phyloP scores from a whole-genome alignment of 2,329 filamentous ascomycete genomes.

The Paecilomyces formosus region DNA sequence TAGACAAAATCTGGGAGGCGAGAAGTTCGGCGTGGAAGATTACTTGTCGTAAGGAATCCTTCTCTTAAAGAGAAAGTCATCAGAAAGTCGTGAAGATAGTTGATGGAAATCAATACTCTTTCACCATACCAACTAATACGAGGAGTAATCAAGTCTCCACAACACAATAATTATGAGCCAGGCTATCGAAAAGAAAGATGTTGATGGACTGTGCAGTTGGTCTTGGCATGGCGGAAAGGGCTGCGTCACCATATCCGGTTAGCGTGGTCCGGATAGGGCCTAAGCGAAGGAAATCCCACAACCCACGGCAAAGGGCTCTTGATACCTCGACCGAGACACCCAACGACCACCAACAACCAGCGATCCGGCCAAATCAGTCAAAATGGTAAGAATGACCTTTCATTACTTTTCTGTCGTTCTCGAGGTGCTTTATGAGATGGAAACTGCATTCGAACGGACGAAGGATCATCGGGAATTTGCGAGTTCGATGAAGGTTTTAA shows the following conservation, averaged over 20 bases:
- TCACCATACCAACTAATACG: neutral
- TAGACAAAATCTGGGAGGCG: too few species aligned
- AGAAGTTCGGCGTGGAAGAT: too few species aligned
- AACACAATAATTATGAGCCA: neutral
- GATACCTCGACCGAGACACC: conserved; percentile 31
- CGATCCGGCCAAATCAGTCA: conserved; percentile 41
- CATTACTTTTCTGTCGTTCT: conserved; percentile 8
- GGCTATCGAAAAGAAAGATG: neutral
- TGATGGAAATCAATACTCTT: neutral
- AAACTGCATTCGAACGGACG: neutral
- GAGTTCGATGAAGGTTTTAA: neutral
- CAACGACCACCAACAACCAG: conserved; percentile 33
- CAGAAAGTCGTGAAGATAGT: neutral
- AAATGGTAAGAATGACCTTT: conserved; percentile 34
- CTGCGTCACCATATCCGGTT: conserved; percentile 17
- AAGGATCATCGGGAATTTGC: neutral
- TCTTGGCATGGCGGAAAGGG: conserved; percentile 10
- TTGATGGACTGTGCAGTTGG: neutral
- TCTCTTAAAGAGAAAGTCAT: neutral
- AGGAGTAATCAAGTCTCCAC: neutral
- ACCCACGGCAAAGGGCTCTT: conserved; percentile 25
- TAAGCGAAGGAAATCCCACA: conserved; percentile 42
- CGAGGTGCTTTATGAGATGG: conserved; percentile 10
- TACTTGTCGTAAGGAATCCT: too few species aligned
- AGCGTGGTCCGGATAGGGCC: conserved; percentile 28